Conservation (phyloP, 176 grass and related monocot species). For the Hsuehochloa calcarea region DNA sequence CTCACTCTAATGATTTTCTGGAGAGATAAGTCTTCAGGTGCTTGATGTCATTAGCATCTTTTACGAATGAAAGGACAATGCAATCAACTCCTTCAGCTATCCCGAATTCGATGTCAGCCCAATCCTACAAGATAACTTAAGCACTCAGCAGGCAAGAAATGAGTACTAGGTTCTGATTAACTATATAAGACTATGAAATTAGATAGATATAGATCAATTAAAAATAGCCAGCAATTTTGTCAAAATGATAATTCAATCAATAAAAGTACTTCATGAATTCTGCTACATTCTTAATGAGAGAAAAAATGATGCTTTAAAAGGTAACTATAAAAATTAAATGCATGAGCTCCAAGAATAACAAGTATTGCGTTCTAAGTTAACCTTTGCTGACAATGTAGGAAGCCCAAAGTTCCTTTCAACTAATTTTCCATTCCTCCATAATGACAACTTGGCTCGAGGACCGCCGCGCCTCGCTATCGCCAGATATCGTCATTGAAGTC, state of each 20-base stretch:
- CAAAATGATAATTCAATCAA: not conserved
- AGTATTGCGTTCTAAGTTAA: conserved; percentile 20
- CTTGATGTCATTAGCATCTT: conserved; percentile 64
- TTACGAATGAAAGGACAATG: conserved; percentile 70
- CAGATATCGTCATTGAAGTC: no score
- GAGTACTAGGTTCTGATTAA: not conserved
- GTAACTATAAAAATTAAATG: conserved; percentile 13
- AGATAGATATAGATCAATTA: not conserved
- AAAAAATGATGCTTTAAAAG: not conserved
- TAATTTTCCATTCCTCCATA: conserved; percentile 63
- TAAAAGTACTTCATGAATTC: not conserved
- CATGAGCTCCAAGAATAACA: not conserved
- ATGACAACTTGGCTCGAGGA: conserved; percentile 71
- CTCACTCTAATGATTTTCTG: conserved; percentile 67
- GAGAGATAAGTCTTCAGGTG: conserved; percentile 60
- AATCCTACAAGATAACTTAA: conserved; percentile 46
- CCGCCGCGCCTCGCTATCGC: no score
- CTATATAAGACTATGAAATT: not conserved
- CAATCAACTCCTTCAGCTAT: conserved; percentile 71
- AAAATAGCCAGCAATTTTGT: conserved; percentile 1
- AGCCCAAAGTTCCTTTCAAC: conserved; percentile 63
- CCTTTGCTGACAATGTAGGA: conserved; percentile 63
- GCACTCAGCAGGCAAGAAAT: conserved; percentile 23
- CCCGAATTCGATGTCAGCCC: conserved; percentile 68
- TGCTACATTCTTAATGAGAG: not conserved